Base-by-base conservation (phyloP, 352 stramenopile species). In the Aphanomyces cochlioides region DNA sequence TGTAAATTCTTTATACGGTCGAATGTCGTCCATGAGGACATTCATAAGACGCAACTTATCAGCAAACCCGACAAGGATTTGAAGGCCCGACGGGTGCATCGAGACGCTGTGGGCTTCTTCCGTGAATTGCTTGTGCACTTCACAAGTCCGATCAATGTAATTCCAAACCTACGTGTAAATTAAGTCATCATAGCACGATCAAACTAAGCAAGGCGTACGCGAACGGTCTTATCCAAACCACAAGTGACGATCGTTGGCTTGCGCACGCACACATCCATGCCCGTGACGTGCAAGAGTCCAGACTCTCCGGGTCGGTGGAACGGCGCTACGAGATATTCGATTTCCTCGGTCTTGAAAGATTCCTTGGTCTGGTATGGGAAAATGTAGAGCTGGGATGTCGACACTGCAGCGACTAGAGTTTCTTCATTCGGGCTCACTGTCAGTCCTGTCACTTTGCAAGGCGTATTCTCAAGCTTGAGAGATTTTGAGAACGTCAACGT, bases 21-120 rank as follows among this genome's bases (percentile, higher is more conserved):
- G 80, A 40, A 98, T 88, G 60, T 98, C 93, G 70, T 97, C 92
- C 88, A 98, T 96, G 7, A 97, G 79, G 21, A 98, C 84, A 73
- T 93, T 96, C 75, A 97, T 84, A 28, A 98, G 76, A 10, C 90
- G 87, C 61, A 98, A 73, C 47, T 96, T 97, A 74, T 96, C 88
- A 3, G 89, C 77, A 78, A 98, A 98, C 2, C 84, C 91, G 40
- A 97, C 89, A 5, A 96, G 76, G 39, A 97, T 60, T 45, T 97
- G 90, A 17, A 98, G 73, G 5, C 93, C 93, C 3, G 86, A 95
- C 45, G 93, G 93, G 69, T 98, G 93, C 56, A 96, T 90, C 2
- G 89, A 78, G 15, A 97, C 85, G 66, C 86, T 96, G 72, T 90
- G 85, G 28, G 89, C 88, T 71, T 97, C 89, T 69, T 98, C 92